phyloP scores from a whole-genome alignment of 2,329 filamentous ascomycete genomes.

The Colletotrichum cereale region DNA sequence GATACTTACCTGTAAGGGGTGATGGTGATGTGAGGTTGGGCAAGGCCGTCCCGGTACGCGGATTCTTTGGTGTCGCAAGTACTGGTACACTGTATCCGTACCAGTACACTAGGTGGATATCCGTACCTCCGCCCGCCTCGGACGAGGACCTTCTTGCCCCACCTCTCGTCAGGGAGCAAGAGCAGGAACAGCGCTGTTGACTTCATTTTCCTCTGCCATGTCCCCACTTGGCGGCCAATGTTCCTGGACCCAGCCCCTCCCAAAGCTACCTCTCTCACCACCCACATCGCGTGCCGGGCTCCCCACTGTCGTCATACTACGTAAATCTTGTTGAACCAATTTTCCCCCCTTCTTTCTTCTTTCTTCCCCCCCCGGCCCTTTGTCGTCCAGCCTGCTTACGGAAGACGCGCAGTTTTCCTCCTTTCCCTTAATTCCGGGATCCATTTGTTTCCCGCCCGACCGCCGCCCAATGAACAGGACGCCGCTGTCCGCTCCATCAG shows the following conservation, averaged over 20 bases:
- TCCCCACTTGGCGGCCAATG: constrained; percentile 16
- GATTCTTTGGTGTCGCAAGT: constrained; percentile 18
- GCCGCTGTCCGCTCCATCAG: constrained; percentile 8
- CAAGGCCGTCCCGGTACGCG: constrained; percentile 22
- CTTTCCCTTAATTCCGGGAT: constrained; percentile 26
- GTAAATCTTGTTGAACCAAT: constrained; percentile 4
- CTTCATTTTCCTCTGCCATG: not conserved
- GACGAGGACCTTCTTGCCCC: constrained; percentile 7
- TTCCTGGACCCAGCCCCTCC: constrained; percentile 17
- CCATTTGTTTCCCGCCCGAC: constrained; percentile 33
- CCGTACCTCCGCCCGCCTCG: constrained; percentile 12
- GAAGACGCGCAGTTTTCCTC: constrained; percentile 10
- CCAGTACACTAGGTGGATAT: too few species aligned
- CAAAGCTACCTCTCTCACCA: not conserved
- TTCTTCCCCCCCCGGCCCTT: not conserved
- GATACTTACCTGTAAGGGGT: too few species aligned
- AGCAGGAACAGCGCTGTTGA: too few species aligned
- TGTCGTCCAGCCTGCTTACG: not conserved
- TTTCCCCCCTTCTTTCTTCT: not conserved
- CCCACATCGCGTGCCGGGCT: constrained; percentile 11
- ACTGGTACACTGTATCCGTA: too few species aligned
- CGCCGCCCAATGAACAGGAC: constrained; percentile 18
- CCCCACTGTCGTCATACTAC: constrained; percentile 39
- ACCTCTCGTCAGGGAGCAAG: not conserved
- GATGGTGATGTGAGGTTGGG: not conserved